These are phyloP conservation scores for Pistacia integerrima DNA, from an alignment of 345 rosid genomes.

Conservation along the genomic window DNA sequence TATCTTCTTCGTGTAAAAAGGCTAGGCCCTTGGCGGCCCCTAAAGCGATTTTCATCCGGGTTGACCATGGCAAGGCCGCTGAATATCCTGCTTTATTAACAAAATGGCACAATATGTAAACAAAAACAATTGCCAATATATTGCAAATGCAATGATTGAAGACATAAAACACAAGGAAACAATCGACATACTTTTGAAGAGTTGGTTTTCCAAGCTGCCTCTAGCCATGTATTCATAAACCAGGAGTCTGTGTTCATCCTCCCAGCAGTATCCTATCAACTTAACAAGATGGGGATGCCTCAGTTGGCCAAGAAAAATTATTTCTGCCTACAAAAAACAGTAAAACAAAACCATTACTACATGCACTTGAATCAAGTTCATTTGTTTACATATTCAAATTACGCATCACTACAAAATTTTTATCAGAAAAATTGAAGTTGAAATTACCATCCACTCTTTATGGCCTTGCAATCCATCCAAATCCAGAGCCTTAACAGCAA, in stretches of 20 bases:
- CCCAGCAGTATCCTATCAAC: conserved; percentile 76
- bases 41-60: conserved; percentile 75
- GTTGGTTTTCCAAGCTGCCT: conserved; percentile 79
- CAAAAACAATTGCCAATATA: not conserved
- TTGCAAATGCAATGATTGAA: too few species aligned
- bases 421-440: too few species aligned
- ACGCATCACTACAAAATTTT: too few species aligned
- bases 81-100: conserved; percentile 43
- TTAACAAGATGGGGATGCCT: conserved; percentile 74
- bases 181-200: conserved; percentile 57
- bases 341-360: not conserved
- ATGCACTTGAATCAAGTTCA: not conserved
- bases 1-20: conserved; percentile 72
- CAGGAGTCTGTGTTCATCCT: conserved; percentile 68
- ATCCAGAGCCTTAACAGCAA: conserved; percentile 75
- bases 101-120: conserved; percentile 11
- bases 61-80: conserved; percentile 62
- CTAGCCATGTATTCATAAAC: conserved; percentile 75
- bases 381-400: too few species aligned
- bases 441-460: conserved; percentile 75
- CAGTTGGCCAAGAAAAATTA: conserved; percentile 78
- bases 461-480: conserved; percentile 79
- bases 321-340: conserved; percentile 61
- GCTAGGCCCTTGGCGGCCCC: conserved; percentile 86
- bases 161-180: not conserved